These are phyloP conservation scores for Lenwebbia sp. DNA, from an alignment of 345 rosid species.

Conservation along the genomic window DNA sequence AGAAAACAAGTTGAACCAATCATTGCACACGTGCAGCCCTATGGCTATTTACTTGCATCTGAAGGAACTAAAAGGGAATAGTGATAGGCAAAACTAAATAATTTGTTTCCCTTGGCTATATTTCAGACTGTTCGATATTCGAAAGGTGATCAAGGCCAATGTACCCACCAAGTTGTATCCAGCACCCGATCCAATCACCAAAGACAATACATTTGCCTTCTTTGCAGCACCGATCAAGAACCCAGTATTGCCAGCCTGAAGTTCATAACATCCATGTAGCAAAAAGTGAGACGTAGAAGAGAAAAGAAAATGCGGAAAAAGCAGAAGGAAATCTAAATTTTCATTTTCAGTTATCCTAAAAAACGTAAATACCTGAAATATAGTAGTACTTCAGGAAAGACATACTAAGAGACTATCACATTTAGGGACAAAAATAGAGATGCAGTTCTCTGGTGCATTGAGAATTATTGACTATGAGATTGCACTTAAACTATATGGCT, in stretches of 20 bases:
- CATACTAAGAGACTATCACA: neutral
- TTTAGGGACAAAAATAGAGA: neutral
- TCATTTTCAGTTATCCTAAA: neutral
- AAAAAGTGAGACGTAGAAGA: neutral
- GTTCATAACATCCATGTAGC: neutral
- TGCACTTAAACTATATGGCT: neutral
- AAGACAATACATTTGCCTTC: constrained; percentile 41
- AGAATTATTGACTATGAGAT: neutral
- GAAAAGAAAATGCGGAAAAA: neutral
- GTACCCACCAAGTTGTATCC: constrained; percentile 81
- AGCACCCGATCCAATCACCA: constrained; percentile 84
- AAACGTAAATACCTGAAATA: neutral
- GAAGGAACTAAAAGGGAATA: neutral
- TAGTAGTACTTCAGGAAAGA: neutral
- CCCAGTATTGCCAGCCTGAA: constrained; percentile 60
- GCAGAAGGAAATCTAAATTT: neutral
- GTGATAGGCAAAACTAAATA: neutral
- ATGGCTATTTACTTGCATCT: neutral
- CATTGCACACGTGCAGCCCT: neutral
- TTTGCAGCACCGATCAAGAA: constrained; percentile 67
- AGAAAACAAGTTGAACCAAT: neutral
- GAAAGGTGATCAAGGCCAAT: neutral
- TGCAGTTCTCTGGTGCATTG: neutral
- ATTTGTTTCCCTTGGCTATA: neutral
- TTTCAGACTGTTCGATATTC: neutral